Evolutionary conservation across 176 grass and related monocot species (phyloP).

Genomic region (Ampelocalamus luodianensis): DNA sequence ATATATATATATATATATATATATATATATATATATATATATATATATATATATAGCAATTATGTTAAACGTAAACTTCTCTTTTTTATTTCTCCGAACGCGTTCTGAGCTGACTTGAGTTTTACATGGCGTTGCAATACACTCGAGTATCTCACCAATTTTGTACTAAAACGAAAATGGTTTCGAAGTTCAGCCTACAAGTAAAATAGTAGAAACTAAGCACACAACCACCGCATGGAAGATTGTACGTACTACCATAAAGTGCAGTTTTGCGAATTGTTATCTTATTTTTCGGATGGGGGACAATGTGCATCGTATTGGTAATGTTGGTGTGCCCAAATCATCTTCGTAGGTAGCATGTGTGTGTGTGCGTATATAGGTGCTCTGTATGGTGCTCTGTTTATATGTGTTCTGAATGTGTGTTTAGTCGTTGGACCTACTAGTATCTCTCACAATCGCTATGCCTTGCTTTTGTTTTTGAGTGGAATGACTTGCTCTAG

Average conservation of each 20-base stretch:
- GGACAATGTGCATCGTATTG: background rate
- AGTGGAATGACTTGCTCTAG: background rate
- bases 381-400: background rate
- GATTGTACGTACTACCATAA: background rate
- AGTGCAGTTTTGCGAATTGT: background rate
- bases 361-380: background rate
- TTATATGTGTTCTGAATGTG: background rate
- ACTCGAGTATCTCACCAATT: no score
- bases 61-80: no score
- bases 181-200: background rate
- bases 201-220: background rate
- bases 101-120: no score
- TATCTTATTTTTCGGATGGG: no score
- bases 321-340: background rate
- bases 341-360: background rate
- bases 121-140: no score
- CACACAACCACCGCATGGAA: background rate
- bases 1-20: no score
- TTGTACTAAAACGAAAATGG: no score
- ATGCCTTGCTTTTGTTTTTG: no score
- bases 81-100: no score
- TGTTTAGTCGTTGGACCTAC: slow-evolving; percentile 8
- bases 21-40: no score
- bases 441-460: background rate
- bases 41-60: no score